Conservation (phyloP, 2,329 filamentous ascomycete genomes). For the Trichoderma arundinaceum region DNA sequence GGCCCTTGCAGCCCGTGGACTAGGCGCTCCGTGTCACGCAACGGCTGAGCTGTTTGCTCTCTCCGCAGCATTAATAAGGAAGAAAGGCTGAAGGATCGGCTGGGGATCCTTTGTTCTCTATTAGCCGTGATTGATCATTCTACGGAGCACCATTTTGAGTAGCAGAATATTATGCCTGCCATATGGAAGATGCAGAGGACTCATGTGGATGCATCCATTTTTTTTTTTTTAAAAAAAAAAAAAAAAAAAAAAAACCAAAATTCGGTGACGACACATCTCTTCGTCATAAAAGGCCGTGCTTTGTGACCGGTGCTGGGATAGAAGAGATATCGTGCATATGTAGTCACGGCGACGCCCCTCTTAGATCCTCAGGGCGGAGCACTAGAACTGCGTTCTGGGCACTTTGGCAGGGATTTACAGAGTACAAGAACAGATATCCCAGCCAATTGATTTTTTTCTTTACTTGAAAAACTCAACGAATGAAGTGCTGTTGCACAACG, state of each 20-base stretch:
- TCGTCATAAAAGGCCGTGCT: neutral
- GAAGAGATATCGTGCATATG: slow-evolving; percentile 2
- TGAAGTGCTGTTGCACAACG: no score
- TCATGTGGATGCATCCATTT: neutral
- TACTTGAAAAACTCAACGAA: neutral
- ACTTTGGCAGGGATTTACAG: slow-evolving; percentile 3
- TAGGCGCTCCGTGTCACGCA: neutral
- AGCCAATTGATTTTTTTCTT: neutral
- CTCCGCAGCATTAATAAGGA: neutral
- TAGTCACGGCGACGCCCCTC: slow-evolving; percentile 26
- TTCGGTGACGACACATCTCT: slow-evolving; percentile 3
- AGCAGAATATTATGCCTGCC: neutral
- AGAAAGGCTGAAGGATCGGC: slow-evolving; percentile 1
- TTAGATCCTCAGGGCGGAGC: slow-evolving; percentile 1
- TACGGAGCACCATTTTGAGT: neutral
- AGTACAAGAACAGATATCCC: neutral
- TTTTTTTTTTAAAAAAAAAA: no score
- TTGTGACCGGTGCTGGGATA: neutral
- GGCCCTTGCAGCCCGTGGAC: slow-evolving; percentile 14
- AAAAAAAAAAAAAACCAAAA: neutral
- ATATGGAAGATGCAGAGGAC: no score
- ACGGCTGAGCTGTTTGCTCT: slow-evolving; percentile 27
- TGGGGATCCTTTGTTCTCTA: neutral
- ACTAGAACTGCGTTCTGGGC: neutral
- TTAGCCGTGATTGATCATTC: neutral